These are phyloP conservation scores for Coelastrella sp. DNA, from an alignment of 139 green algal genomes.

Conservation along the genomic window DNA sequence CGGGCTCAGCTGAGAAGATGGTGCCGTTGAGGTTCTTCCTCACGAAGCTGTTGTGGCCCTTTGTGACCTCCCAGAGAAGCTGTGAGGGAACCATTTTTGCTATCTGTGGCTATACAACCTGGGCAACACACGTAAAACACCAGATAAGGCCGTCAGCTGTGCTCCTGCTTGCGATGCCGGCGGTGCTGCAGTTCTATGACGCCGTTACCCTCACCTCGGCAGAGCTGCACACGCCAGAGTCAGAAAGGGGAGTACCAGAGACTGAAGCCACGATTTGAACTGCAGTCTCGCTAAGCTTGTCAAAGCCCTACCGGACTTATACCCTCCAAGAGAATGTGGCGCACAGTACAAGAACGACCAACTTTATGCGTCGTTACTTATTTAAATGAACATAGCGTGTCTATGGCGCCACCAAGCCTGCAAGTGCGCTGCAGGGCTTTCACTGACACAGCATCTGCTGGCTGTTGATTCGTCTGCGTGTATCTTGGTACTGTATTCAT, in stretches of 20 bases:
- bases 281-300: no score
- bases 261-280: no score
- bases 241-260: not conserved
- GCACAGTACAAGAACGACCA: no score
- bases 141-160: not conserved
- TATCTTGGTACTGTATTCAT: no score
- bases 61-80: constrained; percentile 50
- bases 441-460: no score
- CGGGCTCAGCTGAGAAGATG: constrained; percentile 75
- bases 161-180: not conserved
- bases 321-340: no score
- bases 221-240: not conserved
- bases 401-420: no score
- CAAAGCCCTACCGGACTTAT: no score
- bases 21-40: constrained; percentile 71
- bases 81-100: constrained; percentile 42
- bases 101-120: constrained; percentile 2
- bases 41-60: constrained; percentile 69
- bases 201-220: not conserved
- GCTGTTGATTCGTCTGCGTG: no score
- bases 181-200: not conserved
- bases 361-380: no score
- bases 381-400: no score
- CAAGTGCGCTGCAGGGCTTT: no score
- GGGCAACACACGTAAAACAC: not conserved